Evolutionary conservation across 2,329 filamentous ascomycete genomes (phyloP).

Genomic region (Aulographum hederae): DNA sequence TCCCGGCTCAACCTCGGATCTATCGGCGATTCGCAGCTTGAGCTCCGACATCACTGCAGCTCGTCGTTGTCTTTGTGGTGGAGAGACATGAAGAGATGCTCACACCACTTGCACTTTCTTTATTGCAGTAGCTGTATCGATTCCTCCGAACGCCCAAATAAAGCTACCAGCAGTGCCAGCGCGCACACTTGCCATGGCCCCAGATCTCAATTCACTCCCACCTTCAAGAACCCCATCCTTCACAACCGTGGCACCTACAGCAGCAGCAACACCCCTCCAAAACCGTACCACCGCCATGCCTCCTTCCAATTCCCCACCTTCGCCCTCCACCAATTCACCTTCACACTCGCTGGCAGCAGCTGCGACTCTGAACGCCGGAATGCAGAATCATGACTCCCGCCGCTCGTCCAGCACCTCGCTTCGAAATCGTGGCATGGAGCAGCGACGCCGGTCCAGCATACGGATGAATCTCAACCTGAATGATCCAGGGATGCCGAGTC

Average conservation of each 20-base stretch:
- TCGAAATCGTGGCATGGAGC: constrained; percentile 14
- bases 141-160: no score
- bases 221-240: constrained; percentile 26
- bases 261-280: constrained; percentile 10
- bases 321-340: constrained; percentile 44
- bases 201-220: constrained; percentile 42
- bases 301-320: constrained; percentile 31
- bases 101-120: no score
- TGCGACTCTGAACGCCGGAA: constrained; percentile 59
- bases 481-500: constrained; percentile 44
- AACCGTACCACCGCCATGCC: constrained; percentile 21
- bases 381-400: constrained; percentile 42
- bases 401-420: constrained; percentile 34
- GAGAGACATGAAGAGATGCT: no score
- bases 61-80: no score
- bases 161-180: no score
- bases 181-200: constrained; percentile 23
- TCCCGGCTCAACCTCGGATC: no score
- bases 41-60: no score
- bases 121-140: no score
- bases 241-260: constrained; percentile 13
- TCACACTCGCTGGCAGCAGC: constrained; percentile 58
- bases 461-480: constrained; percentile 59
- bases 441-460: constrained; percentile 46
- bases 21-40: no score